These are phyloP conservation scores for Mycena rebaudengoi DNA, from an alignment of 768 basidiomycete genomes.

Conservation along the genomic window DNA sequence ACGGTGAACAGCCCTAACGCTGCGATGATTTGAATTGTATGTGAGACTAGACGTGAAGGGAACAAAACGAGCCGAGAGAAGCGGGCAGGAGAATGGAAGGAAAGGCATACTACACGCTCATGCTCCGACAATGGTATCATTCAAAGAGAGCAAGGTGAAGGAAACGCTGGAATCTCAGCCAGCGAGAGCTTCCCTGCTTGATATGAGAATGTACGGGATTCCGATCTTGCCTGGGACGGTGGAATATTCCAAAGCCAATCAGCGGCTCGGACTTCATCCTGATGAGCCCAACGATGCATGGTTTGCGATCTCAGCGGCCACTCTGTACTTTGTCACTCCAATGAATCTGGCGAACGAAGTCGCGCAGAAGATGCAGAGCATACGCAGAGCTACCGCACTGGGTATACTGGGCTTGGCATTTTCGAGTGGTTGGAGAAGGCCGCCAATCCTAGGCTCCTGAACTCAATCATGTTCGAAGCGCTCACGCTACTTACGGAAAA, in stretches of 20 bases:
- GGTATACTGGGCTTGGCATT: constrained; percentile 7
- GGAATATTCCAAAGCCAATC: neutral
- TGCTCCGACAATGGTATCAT: neutral
- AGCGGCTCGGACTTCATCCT: neutral
- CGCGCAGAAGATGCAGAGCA: constrained; percentile 1
- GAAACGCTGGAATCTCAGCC: neutral
- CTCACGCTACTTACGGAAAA: constrained; percentile 4
- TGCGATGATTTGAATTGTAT: no score
- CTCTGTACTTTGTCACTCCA: neutral
- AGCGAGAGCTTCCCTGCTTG: neutral
- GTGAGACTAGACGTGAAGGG: no score
- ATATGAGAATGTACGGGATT: neutral
- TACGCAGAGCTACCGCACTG: neutral
- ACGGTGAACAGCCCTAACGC: no score
- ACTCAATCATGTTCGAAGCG: constrained; percentile 7
- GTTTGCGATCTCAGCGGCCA: neutral
- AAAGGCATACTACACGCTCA: no score
- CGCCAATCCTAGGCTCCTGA: constrained; percentile 7
- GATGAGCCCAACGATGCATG: neutral
- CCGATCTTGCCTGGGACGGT: neutral
- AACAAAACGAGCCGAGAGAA: no score
- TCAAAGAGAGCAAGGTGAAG: neutral
- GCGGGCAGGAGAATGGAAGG: no score
- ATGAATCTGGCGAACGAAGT: neutral
- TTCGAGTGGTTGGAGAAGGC: constrained; percentile 15